phyloP scores from a whole-genome alignment of 1,139 yeast genomes.

The Trichomonascaceae sp. region DNA sequence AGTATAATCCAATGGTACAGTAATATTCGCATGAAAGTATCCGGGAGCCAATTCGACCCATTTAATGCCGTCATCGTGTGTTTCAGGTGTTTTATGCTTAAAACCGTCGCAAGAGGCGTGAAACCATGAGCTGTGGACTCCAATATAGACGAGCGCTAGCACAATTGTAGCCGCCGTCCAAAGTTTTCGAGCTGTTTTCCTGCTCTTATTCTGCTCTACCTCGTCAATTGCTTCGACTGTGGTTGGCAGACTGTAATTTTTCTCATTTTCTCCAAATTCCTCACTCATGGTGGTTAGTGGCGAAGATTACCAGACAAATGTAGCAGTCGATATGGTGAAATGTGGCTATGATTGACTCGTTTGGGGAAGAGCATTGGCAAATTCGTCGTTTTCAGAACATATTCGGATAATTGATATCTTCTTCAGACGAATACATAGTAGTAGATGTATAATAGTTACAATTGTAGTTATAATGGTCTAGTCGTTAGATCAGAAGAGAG shows the following conservation, averaged over 20 bases:
- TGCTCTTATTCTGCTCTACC: not conserved
- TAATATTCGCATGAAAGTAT: not conserved
- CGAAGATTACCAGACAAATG: not conserved
- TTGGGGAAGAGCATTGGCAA: not conserved
- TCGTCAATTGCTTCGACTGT: not conserved
- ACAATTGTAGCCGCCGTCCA: not conserved
- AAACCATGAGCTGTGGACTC: not conserved
- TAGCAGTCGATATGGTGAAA: not conserved
- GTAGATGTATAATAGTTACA: not conserved
- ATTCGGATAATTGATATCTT: not conserved
- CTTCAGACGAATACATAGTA: no score
- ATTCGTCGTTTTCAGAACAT: not conserved
- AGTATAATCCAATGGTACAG: constrained; percentile 14
- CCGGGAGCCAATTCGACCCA: not conserved
- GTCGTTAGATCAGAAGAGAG: not conserved
- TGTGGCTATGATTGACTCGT: not conserved
- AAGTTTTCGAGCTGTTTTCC: not conserved
- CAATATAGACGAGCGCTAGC: not conserved
- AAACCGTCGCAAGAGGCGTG: not conserved
- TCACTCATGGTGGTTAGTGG: not conserved
- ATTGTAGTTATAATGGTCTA: not conserved
- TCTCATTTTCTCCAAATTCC: not conserved
- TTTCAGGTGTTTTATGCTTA: not conserved
- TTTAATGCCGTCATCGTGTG: not conserved
- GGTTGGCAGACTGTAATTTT: not conserved